Base-by-base conservation (phyloP, 805 yeast genomes). In the Kuraishia hungarica region DNA sequence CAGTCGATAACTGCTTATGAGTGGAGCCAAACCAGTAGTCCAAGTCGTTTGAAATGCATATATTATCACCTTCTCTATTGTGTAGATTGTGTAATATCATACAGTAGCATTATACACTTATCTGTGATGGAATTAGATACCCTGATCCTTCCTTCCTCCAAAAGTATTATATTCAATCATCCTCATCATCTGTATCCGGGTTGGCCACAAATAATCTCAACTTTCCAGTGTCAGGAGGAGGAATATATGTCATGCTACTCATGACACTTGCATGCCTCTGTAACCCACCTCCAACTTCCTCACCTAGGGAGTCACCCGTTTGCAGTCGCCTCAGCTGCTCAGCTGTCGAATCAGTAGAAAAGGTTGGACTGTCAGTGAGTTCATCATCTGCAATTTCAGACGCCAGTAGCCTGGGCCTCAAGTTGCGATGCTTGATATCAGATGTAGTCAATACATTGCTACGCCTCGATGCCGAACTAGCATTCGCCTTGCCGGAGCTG, bases 341-440 rank as follows among this genome's bases (percentile, higher is more conserved):
- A 1, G 67, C 59, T 17, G 69, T 55, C 1, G 68, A 62, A 51
- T 63, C 66, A 1, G 72, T 69, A 3, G 72, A 69, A 51, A 67
- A 67, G 5, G 62, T 58, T 2, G 71, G 71, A 20, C 61, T 56
- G 55, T 62, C 67, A 2, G 70, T 66, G 28, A 67, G 56, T 56
- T 82, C 89, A 39, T 75, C 80, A 54, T 86, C 89, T 58, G 85
- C 92, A 43, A 87, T 84, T 65, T 87, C 94, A 23, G 86, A 80
- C 1, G 92, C 93, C 57, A 87, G 72, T 68, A 87, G 74, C 51
- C 89, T 76, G 24, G 87, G 87, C 54, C 82, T 77, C 56, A 81
- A 72, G 63, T 74, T 82, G 5, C 87, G 86, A 64, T 83, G 87
- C 62, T 81, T 83, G 64, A 82, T 71, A 55, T 82, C 86, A 22